Conservation (phyloP, 2,329 filamentous ascomycete species). For the Sclerotinia trifoliorum region DNA sequence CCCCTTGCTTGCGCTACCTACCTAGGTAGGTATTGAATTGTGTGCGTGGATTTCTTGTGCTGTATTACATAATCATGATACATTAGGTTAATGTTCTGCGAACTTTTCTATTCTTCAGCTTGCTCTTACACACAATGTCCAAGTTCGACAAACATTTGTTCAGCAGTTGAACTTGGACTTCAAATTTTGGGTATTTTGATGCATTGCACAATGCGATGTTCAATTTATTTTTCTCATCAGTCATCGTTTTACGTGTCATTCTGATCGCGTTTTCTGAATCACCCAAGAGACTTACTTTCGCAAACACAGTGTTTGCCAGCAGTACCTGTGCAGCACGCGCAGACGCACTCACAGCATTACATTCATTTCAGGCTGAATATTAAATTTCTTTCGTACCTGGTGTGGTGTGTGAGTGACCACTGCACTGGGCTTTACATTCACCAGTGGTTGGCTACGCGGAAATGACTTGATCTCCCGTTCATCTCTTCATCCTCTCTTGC, state of each 20-base stretch:
- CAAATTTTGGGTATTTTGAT: background rate
- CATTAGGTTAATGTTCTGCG: background rate
- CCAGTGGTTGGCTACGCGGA: constrained; percentile 8
- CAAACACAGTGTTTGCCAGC: constrained; percentile 1
- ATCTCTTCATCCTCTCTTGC: background rate
- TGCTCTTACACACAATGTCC: background rate
- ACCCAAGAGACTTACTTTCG: background rate
- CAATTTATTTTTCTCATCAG: background rate
- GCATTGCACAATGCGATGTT: background rate
- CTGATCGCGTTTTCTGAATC: background rate
- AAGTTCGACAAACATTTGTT: background rate
- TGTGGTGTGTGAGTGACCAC: constrained; percentile 14
- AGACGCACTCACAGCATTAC: background rate
- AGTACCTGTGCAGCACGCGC: constrained; percentile 2
- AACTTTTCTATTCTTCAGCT: background rate
- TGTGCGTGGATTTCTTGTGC: background rate
- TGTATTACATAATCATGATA: constrained; percentile 1
- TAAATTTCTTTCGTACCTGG: constrained; percentile 11
- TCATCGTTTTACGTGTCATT: background rate
- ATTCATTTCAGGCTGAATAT: constrained; percentile 12
- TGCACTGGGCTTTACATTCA: constrained; percentile 2
- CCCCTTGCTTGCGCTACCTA: background rate
- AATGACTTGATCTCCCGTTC: background rate
- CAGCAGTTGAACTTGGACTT: background rate
- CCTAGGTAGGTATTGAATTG: background rate